These are phyloP conservation scores for Syzygium aqueum DNA, from an alignment of 345 rosid species.

Conservation along the genomic window DNA sequence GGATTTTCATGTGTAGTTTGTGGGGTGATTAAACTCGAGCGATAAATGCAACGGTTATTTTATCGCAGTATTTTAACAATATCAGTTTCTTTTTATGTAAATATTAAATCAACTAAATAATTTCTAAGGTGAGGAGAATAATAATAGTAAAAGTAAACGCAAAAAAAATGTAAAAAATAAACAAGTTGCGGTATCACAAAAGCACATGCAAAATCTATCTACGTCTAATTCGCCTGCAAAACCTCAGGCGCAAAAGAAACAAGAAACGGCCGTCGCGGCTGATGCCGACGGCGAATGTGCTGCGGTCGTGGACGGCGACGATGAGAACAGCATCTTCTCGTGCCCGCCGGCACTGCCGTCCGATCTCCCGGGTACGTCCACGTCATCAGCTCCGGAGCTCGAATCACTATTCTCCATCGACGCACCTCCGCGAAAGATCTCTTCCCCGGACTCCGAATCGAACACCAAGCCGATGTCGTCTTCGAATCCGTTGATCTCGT, in stretches of 20 bases:
- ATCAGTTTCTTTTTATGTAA: too few relatives aligned
- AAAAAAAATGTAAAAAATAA: neutral
- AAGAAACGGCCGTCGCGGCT: neutral
- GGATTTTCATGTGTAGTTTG: too few relatives aligned
- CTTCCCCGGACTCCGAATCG: constrained; percentile 1
- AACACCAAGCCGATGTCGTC: constrained; percentile 76
- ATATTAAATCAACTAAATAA: too few relatives aligned
- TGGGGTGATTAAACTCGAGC: too few relatives aligned
- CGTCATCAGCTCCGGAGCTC: neutral
- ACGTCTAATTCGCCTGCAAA: neutral
- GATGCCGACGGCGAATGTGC: neutral
- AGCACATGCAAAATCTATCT: neutral
- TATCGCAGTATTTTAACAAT: too few relatives aligned
- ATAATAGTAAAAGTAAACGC: too few relatives aligned
- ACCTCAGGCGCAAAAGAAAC: neutral
- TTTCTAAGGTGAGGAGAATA: too few relatives aligned
- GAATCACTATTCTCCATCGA: neutral
- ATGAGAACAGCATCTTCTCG: neutral
- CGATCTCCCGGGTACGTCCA: neutral
- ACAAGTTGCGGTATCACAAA: neutral
- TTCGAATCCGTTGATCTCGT: constrained; percentile 41
- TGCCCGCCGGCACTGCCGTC: neutral
- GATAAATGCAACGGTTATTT: too few relatives aligned
- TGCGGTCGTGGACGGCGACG: neutral
- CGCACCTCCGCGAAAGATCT: neutral